phyloP scores from a whole-genome alignment of 208 protist species.

The Leptomonas pyrrhocoris region DNA sequence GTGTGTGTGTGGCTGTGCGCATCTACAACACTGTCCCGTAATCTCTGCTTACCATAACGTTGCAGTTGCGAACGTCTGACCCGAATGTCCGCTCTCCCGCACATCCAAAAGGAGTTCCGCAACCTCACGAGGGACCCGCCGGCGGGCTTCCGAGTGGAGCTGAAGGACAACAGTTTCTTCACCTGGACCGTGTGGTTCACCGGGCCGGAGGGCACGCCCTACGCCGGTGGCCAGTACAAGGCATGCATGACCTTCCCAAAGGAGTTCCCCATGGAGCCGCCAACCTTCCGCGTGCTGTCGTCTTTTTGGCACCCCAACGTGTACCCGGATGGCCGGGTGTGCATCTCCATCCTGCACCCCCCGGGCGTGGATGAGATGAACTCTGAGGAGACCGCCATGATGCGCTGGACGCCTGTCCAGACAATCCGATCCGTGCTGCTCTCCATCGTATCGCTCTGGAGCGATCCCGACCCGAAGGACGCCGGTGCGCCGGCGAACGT shows the following conservation, averaged over 20 bases:
- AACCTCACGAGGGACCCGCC: constrained; percentile 90
- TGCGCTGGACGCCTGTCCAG: constrained; percentile 97
- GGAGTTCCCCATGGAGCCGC: constrained; percentile 97
- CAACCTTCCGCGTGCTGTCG: constrained; percentile 93
- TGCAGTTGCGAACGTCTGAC: not conserved
- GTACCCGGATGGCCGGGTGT: constrained; percentile 96
- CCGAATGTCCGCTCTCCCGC: constrained; percentile 54
- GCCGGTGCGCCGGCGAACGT: constrained; percentile 95
- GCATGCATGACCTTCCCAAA: constrained; percentile 92
- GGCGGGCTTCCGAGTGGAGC: constrained; percentile 91
- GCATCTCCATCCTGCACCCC: constrained; percentile 98
- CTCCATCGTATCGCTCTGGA: constrained; percentile 93
- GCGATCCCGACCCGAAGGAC: constrained; percentile 93
- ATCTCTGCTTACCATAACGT: too few species aligned
- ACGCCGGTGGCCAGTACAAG: constrained; percentile 91
- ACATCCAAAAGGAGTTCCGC: constrained; percentile 91
- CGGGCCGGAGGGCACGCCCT: constrained; percentile 85
- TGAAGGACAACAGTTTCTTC: constrained; percentile 87
- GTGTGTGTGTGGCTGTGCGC: too few species aligned
- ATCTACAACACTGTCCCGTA: too few species aligned
- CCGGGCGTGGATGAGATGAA: constrained; percentile 96
- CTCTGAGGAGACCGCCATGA: constrained; percentile 88
- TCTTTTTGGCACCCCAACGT: constrained; percentile 98
- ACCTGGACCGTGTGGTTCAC: constrained; percentile 93
- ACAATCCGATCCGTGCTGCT: constrained; percentile 95